phyloP scores from a whole-genome alignment of 345 rosid species.

The Boechera stricta region DNA sequence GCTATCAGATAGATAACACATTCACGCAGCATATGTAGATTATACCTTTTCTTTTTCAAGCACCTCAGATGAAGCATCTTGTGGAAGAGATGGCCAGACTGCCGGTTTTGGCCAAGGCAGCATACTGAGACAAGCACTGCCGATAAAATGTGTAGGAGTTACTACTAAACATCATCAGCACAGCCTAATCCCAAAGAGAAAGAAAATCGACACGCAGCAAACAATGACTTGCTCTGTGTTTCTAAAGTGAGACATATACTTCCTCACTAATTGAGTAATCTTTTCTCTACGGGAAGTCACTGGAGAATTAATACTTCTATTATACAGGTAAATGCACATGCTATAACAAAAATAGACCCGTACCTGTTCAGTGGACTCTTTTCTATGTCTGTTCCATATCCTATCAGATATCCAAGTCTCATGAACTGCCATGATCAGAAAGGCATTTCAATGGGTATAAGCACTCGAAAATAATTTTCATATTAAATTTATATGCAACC shows the following conservation, averaged over 20 bases:
- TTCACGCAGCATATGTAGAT: constrained; percentile 39
- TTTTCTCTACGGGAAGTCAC: constrained; percentile 2
- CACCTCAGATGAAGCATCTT: constrained; percentile 80
- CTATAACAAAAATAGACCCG: constrained; percentile 16
- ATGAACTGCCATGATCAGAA: constrained; percentile 72
- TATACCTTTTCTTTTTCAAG: constrained; percentile 94
- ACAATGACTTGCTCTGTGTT: constrained; percentile 24
- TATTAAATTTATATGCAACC: constrained; percentile 16
- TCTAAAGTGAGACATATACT: constrained; percentile 11
- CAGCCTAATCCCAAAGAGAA: constrained; percentile 22
- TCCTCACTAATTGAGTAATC: constrained; percentile 21
- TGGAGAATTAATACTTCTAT: neutral
- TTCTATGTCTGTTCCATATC: constrained; percentile 87
- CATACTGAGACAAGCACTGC: constrained; percentile 98
- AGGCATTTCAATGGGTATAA: constrained; percentile 34
- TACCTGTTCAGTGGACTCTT: constrained; percentile 98
- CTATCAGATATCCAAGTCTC: constrained; percentile 94
- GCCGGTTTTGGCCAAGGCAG: constrained; percentile 98
- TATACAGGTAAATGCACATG: constrained; percentile 13
- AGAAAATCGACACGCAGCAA: constrained; percentile 3
- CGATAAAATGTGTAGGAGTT: constrained; percentile 40
- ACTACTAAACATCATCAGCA: constrained; percentile 22
- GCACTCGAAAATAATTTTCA: constrained; percentile 14
- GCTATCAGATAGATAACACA: constrained; percentile 29
- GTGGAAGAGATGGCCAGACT: constrained; percentile 92